A percentile compares a stretch with the other conserved stretches of the same genome.
phyloP scores from a whole-genome alignment of 83 land plant genomes.

The Thuja plicata region DNA sequence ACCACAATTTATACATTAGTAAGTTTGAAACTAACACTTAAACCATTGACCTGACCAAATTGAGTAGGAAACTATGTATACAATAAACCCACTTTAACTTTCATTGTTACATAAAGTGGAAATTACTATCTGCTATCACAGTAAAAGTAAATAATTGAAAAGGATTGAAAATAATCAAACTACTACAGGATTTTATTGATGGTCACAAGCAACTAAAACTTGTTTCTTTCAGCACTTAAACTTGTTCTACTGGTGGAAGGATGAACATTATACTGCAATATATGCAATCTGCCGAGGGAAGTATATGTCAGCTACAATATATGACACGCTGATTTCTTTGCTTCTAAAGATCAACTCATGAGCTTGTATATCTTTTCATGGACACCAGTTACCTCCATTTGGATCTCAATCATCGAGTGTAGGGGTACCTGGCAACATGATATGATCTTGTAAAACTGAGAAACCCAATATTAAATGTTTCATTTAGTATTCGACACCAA shows the following conservation, averaged over 20 bases:
- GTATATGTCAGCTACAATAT: not conserved
- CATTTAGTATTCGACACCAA: not conserved
- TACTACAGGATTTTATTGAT: not conserved
- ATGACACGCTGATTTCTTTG: not conserved
- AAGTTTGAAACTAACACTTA: not conserved
- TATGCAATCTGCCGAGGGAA: not conserved
- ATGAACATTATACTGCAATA: not conserved
- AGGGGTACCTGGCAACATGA: conserved; percentile 72
- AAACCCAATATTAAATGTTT: not conserved
- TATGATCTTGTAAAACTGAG: not conserved
- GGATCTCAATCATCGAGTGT: conserved; percentile 94
- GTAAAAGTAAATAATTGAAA: not conserved
- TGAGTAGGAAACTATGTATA: not conserved
- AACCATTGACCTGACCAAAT: not conserved
- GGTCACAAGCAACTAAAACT: not conserved
- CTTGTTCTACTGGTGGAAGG: not conserved
- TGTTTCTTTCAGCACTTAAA: not conserved
- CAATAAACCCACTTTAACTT: not conserved
- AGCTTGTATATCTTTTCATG: conserved; percentile 96
- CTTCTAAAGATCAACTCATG: conserved; percentile 35
- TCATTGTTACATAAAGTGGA: not conserved
- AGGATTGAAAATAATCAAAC: not conserved
- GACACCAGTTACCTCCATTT: conserved; percentile 96
- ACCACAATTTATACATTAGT: not conserved
- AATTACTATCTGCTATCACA: not conserved